Base-by-base conservation (phyloP, 306 rosid genomes). In the Castanea sativa region DNA sequence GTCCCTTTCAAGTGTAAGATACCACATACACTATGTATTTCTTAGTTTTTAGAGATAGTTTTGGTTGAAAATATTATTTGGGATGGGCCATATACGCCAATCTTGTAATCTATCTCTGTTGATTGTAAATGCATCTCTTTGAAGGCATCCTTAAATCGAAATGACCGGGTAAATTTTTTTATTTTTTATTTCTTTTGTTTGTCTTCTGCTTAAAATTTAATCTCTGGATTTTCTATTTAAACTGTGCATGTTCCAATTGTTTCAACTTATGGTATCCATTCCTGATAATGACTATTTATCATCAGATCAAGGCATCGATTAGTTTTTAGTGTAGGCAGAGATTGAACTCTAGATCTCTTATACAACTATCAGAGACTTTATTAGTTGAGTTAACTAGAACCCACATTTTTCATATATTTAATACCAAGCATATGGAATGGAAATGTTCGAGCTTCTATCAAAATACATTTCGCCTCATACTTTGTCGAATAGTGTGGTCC, bases 401-500 rank as follows among this genome's bases (percentile, higher is more conserved):
- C 27, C 27, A 1, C 27, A 49, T 49, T 49, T 49, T 38, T 35
- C 53, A 12, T 12, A 15, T 2, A 13, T 49, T 49, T 10, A 49
- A 49, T 49, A 49, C 53, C 53, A 9, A 49, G 14, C 16, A 49
- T 10, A 49, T 9, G 5, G 53, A 49, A 1, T 49, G 45, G 53
- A 49, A 11, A 49, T 49, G 15, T 49, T 49, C 1, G 53, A 10
- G 15, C 53, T 49, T 49, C 53, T 49, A 2, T 49, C 4, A 49
- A 49, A 49, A 49, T 11, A 79, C 87, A 91, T 80, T 92, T 95
- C 15, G 94, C 96, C 79, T 92, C 97, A 82, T 91, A 92, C 81
- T 92, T 95, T 20, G 96, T 98, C 27, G 94, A 87, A 78, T 91
- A 87, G 53, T 89, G 88, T 5, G 91, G 93, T 49, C 96, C 92